Conservation (phyloP, 73 alveolate species). For the Uronychia setigera region DNA sequence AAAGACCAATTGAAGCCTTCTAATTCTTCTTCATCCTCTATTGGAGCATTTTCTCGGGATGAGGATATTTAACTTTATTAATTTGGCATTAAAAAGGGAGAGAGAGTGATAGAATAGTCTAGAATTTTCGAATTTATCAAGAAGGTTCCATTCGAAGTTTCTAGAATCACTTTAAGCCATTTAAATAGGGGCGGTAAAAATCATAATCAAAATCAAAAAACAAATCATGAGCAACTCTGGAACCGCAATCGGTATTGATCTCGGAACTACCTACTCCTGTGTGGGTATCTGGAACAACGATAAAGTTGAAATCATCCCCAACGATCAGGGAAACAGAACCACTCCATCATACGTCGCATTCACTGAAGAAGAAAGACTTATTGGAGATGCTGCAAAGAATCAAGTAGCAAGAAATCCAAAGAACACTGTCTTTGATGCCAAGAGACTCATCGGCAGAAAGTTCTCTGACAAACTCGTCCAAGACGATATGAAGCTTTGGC, state of each 20-base stretch:
- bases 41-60: no score
- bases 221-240: no score
- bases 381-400: slow-evolving; percentile 97
- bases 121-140: no score
- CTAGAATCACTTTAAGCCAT: no score
- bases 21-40: no score
- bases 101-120: no score
- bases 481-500: slow-evolving; percentile 89
- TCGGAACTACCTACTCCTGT: slow-evolving; percentile 98
- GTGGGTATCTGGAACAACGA: slow-evolving; percentile 96
- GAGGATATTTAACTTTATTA: no score
- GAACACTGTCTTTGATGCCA: slow-evolving; percentile 92
- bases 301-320: slow-evolving; percentile 97
- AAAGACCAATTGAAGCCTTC: no score
- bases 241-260: slow-evolving; percentile 92
- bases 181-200: no score
- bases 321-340: slow-evolving; percentile 96
- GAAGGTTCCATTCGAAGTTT: no score
- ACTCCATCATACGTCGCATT: slow-evolving; percentile 97
- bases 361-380: slow-evolving; percentile 93
- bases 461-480: slow-evolving; percentile 90
- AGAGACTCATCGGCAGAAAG: slow-evolving; percentile 94
- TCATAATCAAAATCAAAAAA: no score
- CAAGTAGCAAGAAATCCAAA: slow-evolving; percentile 96
- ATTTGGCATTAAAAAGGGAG: no score